Evolutionary conservation across 2,329 filamentous ascomycete species (phyloP), one percentile per base, ranked within the genome.

Genomic region (Cercospora berteroae): DNA sequence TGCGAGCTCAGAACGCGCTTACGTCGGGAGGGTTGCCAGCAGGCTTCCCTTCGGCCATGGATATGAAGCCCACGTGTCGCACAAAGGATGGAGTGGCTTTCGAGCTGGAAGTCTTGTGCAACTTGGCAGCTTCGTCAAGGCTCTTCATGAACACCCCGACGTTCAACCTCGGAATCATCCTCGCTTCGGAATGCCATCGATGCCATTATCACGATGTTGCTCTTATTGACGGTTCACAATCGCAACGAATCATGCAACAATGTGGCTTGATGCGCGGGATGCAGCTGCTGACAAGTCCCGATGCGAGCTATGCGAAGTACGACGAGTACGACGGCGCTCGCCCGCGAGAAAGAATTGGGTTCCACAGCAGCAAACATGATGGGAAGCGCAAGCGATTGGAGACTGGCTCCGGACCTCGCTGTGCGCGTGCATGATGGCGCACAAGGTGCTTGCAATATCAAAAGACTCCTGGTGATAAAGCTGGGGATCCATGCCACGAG

Each of bases 51-150:
- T 29, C 18, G 8, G 18, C 58, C 23, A 27, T 60, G 25, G 16
- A 27, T n/a, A 33, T 44, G 36, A 48, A 29, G 59, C 59, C 59
- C 25, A 9, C 23, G 23, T 20, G 59, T 50, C 20, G 59, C 42
- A 50, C 59, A 33, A 18, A 44, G 44, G 42, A 27, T 18, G 23
- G 57, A n/a, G 31, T 25, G 39, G 31, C 57, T 39, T 23, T 42
- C 33, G 7, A 60, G 20, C 33, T 60, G 57, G 23, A 42, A 20
- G 27, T 61, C 42, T 61, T 61, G 59, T 61, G 42, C 39, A 23
- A 48, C 59, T 61, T 61, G 59, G 59, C 59, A 31, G 59, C 59
- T 61, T 31, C 27, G 39, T 27, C 36, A 61, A 61, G 59, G 44
- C 44, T 23, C 20, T 50, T 5, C 18, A 6, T 50, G 18, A 20